Evolutionary conservation across 768 basidiomycete species (phyloP), one percentile per base, ranked within the genome.

Genomic region (Leccinellum luteum): DNA sequence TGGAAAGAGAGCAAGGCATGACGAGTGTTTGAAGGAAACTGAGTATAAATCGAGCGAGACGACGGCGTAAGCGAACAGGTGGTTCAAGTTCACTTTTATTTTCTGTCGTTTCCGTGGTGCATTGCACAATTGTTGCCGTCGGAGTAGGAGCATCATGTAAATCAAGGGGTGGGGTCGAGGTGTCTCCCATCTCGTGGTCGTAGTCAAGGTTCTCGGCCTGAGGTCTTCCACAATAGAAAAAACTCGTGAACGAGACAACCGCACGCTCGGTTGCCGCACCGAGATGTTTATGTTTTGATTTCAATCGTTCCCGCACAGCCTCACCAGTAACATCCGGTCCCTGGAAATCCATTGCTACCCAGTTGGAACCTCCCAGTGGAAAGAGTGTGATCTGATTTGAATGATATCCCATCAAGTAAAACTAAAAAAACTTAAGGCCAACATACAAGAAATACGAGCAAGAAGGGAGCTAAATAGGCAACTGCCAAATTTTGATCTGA

Each of bases 401-500:
- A 23, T 28, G 15, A 47, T 6, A 21, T 15, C 51, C 25, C 23
- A 19, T 45, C 51, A 43, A 12, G 9, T 21, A 5, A 9, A 17
- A 34, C 1, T 6, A 21, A 15, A 17, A 21, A 21, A 41, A 34
- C 10, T 28, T 7, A 21, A n/a, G 19, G 28, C 3, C 17, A 25
- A 72, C 77, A 48, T 60, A 88, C 83, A 64, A 80, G 74, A 64
- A 83, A 89, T 0, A 89, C 75, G 14, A 89, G 75, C 13, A 84
- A 72, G 60, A 88, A 83, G 3, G 76, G 80, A 3, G 86, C 79
- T 17, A 88, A 79, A 64, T 89, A 90, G 0, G 86, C 86, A 23
- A 90, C 78, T 0, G 85, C 79, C 14, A 90, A 71, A 53, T 80
- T 80, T 61, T 85, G 79, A 57, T 89, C 90, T 0, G 66, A 53